phyloP scores from a whole-genome alignment of 164 flowering plant species.

The Euptelea pleiosperma region DNA sequence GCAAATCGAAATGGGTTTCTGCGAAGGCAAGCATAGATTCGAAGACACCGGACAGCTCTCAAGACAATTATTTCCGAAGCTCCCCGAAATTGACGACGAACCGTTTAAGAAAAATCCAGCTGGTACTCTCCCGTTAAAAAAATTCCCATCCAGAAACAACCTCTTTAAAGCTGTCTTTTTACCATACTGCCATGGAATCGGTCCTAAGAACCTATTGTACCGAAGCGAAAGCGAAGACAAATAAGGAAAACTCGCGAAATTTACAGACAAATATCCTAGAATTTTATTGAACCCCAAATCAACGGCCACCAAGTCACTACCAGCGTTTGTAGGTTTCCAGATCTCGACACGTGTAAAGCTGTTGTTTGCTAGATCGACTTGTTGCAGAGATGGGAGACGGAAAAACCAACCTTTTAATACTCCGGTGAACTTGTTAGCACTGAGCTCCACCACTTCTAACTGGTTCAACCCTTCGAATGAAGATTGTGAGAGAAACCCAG shows the following conservation, averaged over 20 bases:
- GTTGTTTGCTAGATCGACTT: slow-evolving; percentile 68
- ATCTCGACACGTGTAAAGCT: slow-evolving; percentile 55
- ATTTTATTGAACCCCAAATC: slow-evolving; percentile 74
- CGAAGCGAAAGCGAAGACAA: slow-evolving; percentile 63
- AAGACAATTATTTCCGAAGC: slow-evolving; percentile 77
- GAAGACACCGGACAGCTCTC: slow-evolving; percentile 53
- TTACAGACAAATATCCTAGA: slow-evolving; percentile 47
- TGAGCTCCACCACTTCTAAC: slow-evolving; percentile 66
- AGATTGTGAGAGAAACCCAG: slow-evolving; percentile 40
- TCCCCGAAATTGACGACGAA: slow-evolving; percentile 43
- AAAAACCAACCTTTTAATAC: slow-evolving; percentile 55
- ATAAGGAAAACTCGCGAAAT: slow-evolving; percentile 41
- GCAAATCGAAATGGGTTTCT: slow-evolving; percentile 62
- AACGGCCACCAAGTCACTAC: slow-evolving; percentile 61
- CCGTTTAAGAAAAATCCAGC: slow-evolving; percentile 41
- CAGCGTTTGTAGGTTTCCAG: slow-evolving; percentile 22
- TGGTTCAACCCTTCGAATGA: slow-evolving; percentile 45
- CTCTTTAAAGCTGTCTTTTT: slow-evolving; percentile 46
- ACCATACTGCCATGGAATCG: slow-evolving; percentile 60
- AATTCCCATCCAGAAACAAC: slow-evolving; percentile 76
- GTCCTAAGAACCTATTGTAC: slow-evolving; percentile 61
- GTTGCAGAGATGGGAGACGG: slow-evolving; percentile 58
- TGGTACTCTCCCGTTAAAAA: slow-evolving; percentile 72
- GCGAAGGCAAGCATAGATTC: slow-evolving; percentile 59
- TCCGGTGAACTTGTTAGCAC: slow-evolving; percentile 58